phyloP scores from a whole-genome alignment of 176 grass and related monocot genomes.

The maize (Zea mays) region Zm-B73-REFERENCE-NAM-5.0 NC_050105.1:91826001-91826500 shows the following conservation, averaged over 20 bases:
- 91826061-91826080: not conserved
- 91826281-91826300: too few species aligned
- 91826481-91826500: slow-evolving; percentile 67
- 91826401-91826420: slow-evolving; percentile 85
- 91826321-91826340: not conserved
- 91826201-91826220: too few species aligned
- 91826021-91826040: not conserved
- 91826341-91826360: not conserved
- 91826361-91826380: slow-evolving; percentile 20
- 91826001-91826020: not conserved
- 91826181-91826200: too few species aligned
- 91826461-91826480: slow-evolving; percentile 91
- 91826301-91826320: too few species aligned
- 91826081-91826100: slow-evolving; percentile 12
- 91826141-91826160: too few species aligned
- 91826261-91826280: too few species aligned
- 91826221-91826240: too few species aligned
- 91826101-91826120: slow-evolving; percentile 25
- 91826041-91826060: not conserved
- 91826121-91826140: not conserved
- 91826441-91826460: slow-evolving; percentile 97
- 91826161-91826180: too few species aligned
- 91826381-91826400: slow-evolving; percentile 67
- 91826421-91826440: slow-evolving; percentile 80
- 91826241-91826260: too few species aligned